Percentiles rank a stretch among this genome's conserved stretches.
These are phyloP conservation scores for Taphrina flavorubra DNA, from an alignment of 1,139 yeast species.

Conservation along the genomic window DNA sequence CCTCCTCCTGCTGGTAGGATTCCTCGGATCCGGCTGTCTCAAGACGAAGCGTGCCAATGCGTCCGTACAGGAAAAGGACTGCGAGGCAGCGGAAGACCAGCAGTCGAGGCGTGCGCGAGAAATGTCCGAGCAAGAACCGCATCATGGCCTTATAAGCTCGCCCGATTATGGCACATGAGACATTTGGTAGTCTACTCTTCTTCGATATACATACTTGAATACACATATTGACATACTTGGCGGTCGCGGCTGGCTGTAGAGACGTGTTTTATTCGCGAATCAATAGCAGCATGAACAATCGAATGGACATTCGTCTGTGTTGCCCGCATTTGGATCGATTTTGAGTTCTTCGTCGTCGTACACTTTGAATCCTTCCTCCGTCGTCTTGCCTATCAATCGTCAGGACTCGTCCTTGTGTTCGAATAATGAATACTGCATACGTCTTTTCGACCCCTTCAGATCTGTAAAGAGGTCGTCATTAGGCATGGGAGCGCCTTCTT, in stretches of 20 bases:
- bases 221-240: not conserved
- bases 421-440: constrained; percentile 16
- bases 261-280: not conserved
- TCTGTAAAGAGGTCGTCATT: constrained; percentile 39
- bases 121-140: not conserved
- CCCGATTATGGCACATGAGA: constrained; percentile 2
- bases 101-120: not conserved
- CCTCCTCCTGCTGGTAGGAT: not conserved
- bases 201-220: not conserved
- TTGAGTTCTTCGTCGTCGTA: constrained; percentile 42
- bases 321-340: constrained; percentile 39
- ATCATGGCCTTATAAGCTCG: not conserved
- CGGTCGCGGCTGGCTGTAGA: too few species aligned
- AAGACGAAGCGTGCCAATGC: not conserved
- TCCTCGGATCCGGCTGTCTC: constrained; percentile 3
- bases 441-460: constrained; percentile 37
- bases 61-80: not conserved
- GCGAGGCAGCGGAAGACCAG: constrained; percentile 6
- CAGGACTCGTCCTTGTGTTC: not conserved
- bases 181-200: not conserved
- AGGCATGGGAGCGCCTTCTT: not conserved
- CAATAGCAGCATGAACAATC: constrained; percentile 37
- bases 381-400: constrained; percentile 32
- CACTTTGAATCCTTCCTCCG: constrained; percentile 42
- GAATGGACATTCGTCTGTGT: constrained; percentile 41